Evolutionary conservation across 805 yeast genomes (phyloP), one percentile per base, ranked within the genome.

Genomic region (Naumovozyma baii): DNA sequence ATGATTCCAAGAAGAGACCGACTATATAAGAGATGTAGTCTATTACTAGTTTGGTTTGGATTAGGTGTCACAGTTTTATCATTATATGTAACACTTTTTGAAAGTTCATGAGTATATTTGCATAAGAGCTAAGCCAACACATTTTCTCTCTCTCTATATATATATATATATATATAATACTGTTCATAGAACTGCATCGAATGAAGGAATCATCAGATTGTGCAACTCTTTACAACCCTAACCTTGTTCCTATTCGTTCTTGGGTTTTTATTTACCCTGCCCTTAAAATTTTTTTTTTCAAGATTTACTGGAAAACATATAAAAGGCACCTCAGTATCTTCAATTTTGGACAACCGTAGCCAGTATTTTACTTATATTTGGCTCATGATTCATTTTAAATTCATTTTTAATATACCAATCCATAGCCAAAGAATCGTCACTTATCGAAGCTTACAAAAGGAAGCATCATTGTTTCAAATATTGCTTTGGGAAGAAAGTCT

Each of bases 401-500:
- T 22, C 10, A 22, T 22, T 22, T 22, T 7, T 7, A 45, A 10
- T 15, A 8, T 50, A 50, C 55, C 70, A 76, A 71, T 73, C 69
- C 82, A 75, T 77, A 77, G 70, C 58, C 73, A 63, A 79, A 79
- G 84, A 79, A 76, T 79, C 78, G 83, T 77, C 77, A 57, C 59
- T 36, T 43, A 59, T 73, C 85, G 78, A 79, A 78, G 84, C 79
- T 62, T 62, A 61, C 84, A 68, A 47, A 76, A 69, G 39, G 71
- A 76, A 66, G 39, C 26, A 7, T 52, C 51, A 43, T 18, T 31
- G 39, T 41, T 44, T 46, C 47, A 41, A 9, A n/a, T 17, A 48
- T 60, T 59, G 82, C 82, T 78, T 79, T 73, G 85, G 87, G 87
- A 49, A 33, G 86, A 80, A 80, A 80, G 87, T 80, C 87, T 80